Evolutionary conservation across 108 stramenopile species (phyloP).

Genomic region (Cyclostephanos invisitatus): DNA sequence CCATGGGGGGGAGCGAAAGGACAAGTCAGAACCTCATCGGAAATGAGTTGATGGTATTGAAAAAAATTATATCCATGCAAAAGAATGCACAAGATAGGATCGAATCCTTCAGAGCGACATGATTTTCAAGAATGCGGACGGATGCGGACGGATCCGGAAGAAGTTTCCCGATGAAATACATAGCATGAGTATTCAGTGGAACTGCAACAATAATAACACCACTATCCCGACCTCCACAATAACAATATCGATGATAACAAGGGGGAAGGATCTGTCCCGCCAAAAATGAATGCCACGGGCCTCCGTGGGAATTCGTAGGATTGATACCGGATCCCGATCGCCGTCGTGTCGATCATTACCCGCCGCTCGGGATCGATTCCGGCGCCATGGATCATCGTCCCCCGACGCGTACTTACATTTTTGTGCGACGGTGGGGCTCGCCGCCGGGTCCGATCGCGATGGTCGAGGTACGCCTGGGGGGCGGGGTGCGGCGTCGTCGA

Average conservation of each 20-base stretch:
- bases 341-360: not conserved
- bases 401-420: constrained; percentile 17
- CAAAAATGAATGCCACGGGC: not conserved
- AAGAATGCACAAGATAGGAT: not conserved
- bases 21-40: not conserved
- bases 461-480: constrained; percentile 6
- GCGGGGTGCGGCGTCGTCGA: constrained; percentile 8
- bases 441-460: constrained; percentile 1
- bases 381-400: constrained; percentile 9
- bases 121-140: no score
- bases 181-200: no score
- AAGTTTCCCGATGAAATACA: no score
- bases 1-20: not conserved
- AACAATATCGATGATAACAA: not conserved
- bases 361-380: not conserved
- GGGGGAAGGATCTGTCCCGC: not conserved
- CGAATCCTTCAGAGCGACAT: not conserved
- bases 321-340: not conserved
- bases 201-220: no score
- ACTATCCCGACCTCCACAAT: not conserved
- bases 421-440: constrained; percentile 9
- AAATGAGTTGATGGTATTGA: no score
- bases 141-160: no score
- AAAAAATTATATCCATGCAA: no score
- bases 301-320: constrained; percentile 5